Percentiles rank a stretch among this genome's conserved stretches.
Conservation (phyloP, 2,329 filamentous ascomycete genomes). For the Aspergillus alliaceus region DNA sequence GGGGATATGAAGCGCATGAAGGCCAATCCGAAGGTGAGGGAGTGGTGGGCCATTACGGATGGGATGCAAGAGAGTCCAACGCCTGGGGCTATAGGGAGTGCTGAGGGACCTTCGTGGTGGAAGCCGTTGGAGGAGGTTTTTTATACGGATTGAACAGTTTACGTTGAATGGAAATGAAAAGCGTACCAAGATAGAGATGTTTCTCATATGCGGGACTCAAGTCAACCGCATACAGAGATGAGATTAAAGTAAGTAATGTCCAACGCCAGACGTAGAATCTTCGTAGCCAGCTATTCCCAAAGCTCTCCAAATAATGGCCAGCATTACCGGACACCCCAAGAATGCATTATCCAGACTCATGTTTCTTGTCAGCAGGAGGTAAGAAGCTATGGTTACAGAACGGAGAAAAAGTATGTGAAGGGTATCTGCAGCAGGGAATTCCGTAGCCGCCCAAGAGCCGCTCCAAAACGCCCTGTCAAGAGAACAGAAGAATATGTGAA, state of each 20-base stretch:
- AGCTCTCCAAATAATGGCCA: constrained; percentile 1
- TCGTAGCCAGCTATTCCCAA: constrained; percentile 4
- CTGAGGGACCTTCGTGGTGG: constrained; percentile 38
- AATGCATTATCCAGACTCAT: neutral
- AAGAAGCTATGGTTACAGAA: neutral
- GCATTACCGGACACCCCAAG: constrained; percentile 3
- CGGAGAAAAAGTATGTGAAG: constrained; percentile 15
- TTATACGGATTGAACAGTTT: constrained; percentile 24
- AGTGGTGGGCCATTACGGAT: constrained; percentile 83
- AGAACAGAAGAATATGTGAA: constrained; percentile 10
- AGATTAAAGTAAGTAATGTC: neutral
- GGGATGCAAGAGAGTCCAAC: constrained; percentile 58
- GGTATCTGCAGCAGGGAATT: constrained; percentile 26
- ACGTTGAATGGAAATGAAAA: neutral
- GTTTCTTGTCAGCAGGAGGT: neutral
- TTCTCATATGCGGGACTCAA: neutral
- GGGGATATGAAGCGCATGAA: constrained; percentile 76
- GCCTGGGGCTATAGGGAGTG: constrained; percentile 32
- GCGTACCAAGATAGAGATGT: neutral
- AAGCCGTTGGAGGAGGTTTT: constrained; percentile 38
- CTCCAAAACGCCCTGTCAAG: constrained; percentile 24
- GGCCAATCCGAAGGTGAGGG: constrained; percentile 68
- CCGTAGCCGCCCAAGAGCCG: constrained; percentile 14
- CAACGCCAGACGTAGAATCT: neutral
- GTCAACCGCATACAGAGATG: neutral